Conservation (phyloP, 139 green algal species). For the Tetradesmus obliquus region DNA sequence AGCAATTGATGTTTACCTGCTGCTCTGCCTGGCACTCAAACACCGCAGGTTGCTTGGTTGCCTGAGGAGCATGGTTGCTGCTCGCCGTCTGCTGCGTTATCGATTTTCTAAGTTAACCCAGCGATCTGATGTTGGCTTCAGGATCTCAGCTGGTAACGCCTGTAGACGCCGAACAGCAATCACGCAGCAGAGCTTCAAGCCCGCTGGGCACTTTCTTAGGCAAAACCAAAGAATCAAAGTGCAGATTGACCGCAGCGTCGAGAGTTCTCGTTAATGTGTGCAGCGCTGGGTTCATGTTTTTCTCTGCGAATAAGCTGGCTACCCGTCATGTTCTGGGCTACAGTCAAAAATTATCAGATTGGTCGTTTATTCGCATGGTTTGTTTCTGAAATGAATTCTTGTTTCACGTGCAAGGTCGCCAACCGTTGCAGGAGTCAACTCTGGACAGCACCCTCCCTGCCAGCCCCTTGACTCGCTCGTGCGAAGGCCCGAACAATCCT, state of each 20-base stretch:
- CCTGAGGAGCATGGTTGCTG: slow-evolving; percentile 11
- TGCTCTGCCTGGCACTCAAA: slow-evolving; percentile 25
- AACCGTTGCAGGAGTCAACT: neutral
- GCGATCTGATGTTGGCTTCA: neutral
- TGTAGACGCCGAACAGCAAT: neutral
- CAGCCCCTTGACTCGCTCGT: neutral
- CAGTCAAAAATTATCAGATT: too few species aligned
- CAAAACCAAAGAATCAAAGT: neutral
- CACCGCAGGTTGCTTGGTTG: slow-evolving; percentile 13
- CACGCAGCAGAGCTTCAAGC: neutral
- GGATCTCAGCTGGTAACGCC: slow-evolving; percentile 2
- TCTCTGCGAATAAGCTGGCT: neutral
- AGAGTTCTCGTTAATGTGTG: neutral
- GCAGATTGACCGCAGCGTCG: neutral
- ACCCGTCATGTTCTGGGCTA: too few species aligned
- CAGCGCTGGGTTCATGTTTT: neutral
- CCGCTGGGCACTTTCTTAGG: neutral
- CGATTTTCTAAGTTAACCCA: neutral
- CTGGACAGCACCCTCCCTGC: neutral
- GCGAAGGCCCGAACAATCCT: neutral
- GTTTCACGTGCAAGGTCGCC: neutral
- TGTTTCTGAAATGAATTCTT: too few species aligned
- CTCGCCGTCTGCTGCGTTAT: neutral
- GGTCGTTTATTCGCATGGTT: too few species aligned
- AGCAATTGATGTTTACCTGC: neutral